Evolutionary conservation across 2,329 filamentous ascomycete species (phyloP).

Genomic region (Calonectria hawksworthii): DNA sequence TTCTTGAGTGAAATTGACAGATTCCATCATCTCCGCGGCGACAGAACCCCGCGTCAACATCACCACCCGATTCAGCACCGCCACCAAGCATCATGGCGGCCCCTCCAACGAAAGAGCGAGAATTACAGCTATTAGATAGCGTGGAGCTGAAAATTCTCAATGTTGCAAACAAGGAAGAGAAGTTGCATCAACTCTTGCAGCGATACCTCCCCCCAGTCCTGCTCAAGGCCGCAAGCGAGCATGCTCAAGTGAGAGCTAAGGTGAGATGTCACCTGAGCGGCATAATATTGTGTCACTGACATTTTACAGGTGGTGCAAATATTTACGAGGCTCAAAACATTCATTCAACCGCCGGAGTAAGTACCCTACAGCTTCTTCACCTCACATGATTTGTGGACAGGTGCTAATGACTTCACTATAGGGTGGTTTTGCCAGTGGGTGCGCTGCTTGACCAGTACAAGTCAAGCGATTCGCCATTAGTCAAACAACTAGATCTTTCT

Average conservation of each 20-base stretch:
- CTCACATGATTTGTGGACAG: neutral
- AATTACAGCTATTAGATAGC: constrained; percentile 86
- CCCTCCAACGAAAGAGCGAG: constrained; percentile 71
- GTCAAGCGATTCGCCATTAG: constrained; percentile 76
- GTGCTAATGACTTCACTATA: constrained; percentile 42
- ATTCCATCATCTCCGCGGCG: neutral
- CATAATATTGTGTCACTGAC: constrained; percentile 4
- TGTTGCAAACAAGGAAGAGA: constrained; percentile 85
- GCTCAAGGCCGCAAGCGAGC: constrained; percentile 87
- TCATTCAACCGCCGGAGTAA: constrained; percentile 66
- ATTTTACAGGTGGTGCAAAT: constrained; percentile 62
- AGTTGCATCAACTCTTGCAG: constrained; percentile 83
- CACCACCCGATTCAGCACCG: constrained; percentile 5
- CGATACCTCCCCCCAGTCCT: constrained; percentile 86
- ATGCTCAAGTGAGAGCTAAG: constrained; percentile 85
- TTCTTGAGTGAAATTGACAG: constrained; percentile 3
- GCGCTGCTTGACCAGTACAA: constrained; percentile 92
- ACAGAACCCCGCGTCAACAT: constrained; percentile 11
- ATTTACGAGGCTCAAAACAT: constrained; percentile 66
- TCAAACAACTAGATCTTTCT: constrained; percentile 89
- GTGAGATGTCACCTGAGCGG: constrained; percentile 52
- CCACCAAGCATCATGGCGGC: constrained; percentile 51
- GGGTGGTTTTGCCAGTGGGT: constrained; percentile 86
- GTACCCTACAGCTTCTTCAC: constrained; percentile 28
- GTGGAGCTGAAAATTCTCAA: constrained; percentile 86